Conservation (phyloP, 2,329 filamentous ascomycete species). For the Neonectria coccinea region DNA sequence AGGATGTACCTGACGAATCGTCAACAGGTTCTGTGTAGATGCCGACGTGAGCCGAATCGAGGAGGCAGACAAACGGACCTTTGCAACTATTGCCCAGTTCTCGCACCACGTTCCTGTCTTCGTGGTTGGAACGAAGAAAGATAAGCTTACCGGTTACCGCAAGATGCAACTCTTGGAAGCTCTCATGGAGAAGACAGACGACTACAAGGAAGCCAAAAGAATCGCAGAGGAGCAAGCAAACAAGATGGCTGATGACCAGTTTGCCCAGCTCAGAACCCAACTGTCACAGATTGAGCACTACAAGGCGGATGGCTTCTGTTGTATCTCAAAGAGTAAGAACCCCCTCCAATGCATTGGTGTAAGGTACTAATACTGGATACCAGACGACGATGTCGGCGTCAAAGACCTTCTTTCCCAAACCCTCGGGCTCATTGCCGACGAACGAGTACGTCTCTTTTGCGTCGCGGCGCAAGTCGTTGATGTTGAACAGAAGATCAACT, state of each 20-base stretch:
- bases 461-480: conserved; percentile 47
- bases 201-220: conserved; percentile 42
- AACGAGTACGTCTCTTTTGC: conserved; percentile 48
- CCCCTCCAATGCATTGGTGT: accelerated
- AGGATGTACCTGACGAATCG: background rate
- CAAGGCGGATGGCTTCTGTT: conserved; percentile 44
- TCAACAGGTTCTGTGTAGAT: conserved; percentile 41
- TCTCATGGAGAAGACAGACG: conserved; percentile 42
- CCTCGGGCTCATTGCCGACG: conserved; percentile 44
- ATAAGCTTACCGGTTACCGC: conserved; percentile 40
- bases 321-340: conserved; percentile 40
- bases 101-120: conserved; percentile 44
- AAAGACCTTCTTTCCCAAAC: conserved; percentile 44
- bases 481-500: conserved; percentile 48
- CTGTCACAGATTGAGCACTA: conserved; percentile 44
- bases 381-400: conserved; percentile 41
- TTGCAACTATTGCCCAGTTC: conserved; percentile 43
- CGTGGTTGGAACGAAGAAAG: conserved; percentile 44
- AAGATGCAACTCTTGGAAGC: conserved; percentile 38
- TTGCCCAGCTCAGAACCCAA: conserved; percentile 38
- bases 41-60: conserved; percentile 43
- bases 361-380: background rate
- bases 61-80: conserved; percentile 43
- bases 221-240: conserved; percentile 40
- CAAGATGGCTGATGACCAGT: conserved; percentile 38